phyloP scores from a whole-genome alignment of 2,329 filamentous ascomycete genomes.

The Colletotrichum viniferum region DNA sequence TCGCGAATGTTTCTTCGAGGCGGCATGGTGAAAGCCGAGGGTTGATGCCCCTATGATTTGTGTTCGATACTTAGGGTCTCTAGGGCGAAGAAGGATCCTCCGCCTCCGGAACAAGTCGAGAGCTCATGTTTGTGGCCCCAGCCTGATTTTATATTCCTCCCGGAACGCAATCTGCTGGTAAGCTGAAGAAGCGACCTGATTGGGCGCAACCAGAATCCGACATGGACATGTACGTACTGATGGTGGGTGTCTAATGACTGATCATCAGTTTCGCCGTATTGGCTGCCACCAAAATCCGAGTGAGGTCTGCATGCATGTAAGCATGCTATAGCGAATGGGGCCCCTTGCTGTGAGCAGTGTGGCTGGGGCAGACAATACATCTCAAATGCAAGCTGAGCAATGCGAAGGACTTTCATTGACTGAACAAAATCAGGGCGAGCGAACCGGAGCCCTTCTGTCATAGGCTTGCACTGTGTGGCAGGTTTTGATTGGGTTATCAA shows the following conservation, averaged over 20 bases:
- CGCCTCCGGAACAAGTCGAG: accelerated
- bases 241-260: background rate
- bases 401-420: accelerated
- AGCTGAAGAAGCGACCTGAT: background rate
- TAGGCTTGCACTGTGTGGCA: accelerated
- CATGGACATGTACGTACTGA: background rate
- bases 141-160: background rate
- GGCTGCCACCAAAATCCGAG: background rate
- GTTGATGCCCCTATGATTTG: background rate
- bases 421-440: accelerated
- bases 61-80: accelerated
- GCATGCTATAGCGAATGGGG: background rate
- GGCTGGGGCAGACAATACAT: accelerated
- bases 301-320: background rate
- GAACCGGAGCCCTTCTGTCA: background rate
- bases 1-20: background rate
- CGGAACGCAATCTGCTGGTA: background rate
- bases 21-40: background rate
- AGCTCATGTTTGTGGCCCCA: background rate
- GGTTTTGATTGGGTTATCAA: background rate
- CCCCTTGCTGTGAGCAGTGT: background rate
- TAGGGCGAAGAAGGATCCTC: background rate
- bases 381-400: background rate
- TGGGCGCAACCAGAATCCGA: background rate
- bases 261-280: background rate